These are phyloP conservation scores for Colletotrichum salicis DNA, from an alignment of 2,329 filamentous ascomycete genomes.

Conservation along the genomic window DNA sequence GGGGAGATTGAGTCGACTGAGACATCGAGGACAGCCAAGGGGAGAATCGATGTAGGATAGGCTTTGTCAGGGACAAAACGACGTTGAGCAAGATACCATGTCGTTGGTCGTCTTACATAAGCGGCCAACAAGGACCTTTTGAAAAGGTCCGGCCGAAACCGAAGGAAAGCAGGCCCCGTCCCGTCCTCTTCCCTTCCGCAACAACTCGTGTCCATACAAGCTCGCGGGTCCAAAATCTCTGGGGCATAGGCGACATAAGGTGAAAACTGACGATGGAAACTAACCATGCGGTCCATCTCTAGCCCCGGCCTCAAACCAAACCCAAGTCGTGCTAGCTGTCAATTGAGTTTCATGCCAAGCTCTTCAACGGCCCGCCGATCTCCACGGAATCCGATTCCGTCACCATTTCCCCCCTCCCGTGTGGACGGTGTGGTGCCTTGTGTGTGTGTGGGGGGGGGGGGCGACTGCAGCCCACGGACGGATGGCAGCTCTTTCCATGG, in stretches of 20 bases:
- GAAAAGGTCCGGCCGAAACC: constrained; percentile 16
- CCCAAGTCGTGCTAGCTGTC: not conserved
- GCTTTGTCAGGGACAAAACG: not conserved
- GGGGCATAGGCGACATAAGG: constrained; percentile 15
- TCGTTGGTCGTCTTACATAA: constrained; percentile 21
- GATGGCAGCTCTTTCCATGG: not conserved
- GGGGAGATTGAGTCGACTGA: not conserved
- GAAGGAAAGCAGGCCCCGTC: not conserved
- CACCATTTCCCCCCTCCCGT: not conserved
- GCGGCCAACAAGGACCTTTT: constrained; percentile 5
- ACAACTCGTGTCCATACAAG: not conserved
- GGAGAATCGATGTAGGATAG: not conserved
- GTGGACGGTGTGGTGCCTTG: not conserved
- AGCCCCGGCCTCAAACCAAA: not conserved
- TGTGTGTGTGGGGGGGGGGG: not conserved
- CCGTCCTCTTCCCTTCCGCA: not conserved
- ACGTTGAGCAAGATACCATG: not conserved
- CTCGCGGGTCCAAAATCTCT: not conserved
- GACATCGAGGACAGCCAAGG: not conserved
- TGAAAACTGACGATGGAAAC: constrained; percentile 14
- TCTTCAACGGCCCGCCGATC: not conserved
- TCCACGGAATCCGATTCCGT: not conserved
- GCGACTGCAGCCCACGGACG: too few species aligned
- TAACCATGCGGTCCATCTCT: not conserved
- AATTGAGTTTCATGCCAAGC: not conserved